Conservation (phyloP, 495 filamentous ascomycete genomes). For the Parmelia sp. region DNA sequence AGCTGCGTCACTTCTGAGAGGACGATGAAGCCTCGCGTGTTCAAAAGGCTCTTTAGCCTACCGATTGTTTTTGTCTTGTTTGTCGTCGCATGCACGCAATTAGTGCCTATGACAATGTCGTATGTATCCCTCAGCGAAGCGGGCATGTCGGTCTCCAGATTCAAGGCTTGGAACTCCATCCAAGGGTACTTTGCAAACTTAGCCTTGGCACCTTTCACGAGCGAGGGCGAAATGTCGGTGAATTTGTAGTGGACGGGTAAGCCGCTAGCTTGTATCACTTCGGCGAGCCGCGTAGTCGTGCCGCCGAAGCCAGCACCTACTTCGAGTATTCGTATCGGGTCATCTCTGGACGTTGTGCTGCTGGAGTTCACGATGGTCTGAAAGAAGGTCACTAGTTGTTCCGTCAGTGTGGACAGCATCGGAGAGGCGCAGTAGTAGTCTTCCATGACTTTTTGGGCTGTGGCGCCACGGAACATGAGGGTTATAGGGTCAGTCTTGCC, state of each 20-base stretch:
- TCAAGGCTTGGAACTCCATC: conserved; percentile 28
- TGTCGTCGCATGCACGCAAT: conserved; percentile 46
- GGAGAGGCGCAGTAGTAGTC: conserved; percentile 29
- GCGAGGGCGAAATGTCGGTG: conserved; percentile 34
- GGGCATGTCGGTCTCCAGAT: conserved; percentile 29
- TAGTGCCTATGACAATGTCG: conserved; percentile 44
- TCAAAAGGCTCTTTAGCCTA: conserved; percentile 34
- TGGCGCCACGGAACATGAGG: conserved; percentile 27
- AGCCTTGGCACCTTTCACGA: conserved; percentile 24
- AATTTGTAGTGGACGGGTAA: conserved; percentile 34
- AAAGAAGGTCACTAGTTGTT: conserved; percentile 27
- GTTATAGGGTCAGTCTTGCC: conserved; percentile 30
- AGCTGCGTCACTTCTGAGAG: conserved; percentile 39
- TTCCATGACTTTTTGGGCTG: conserved; percentile 26
- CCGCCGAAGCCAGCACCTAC: conserved; percentile 33
- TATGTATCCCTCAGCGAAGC: conserved; percentile 21
- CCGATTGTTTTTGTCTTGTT: conserved; percentile 29
- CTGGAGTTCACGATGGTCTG: conserved; percentile 13
- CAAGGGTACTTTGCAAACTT: conserved; percentile 27
- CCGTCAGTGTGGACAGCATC: conserved; percentile 27
- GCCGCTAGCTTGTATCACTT: conserved; percentile 15
- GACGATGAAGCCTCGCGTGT: conserved; percentile 36
- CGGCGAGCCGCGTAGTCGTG: conserved; percentile 23
- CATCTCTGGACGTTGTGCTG: conserved; percentile 4
- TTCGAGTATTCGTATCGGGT: conserved; percentile 24